Evolutionary conservation across 352 stramenopile species (phyloP), one percentile per base, ranked within the genome.

Genomic region (Phytophthora hibernalis): DNA sequence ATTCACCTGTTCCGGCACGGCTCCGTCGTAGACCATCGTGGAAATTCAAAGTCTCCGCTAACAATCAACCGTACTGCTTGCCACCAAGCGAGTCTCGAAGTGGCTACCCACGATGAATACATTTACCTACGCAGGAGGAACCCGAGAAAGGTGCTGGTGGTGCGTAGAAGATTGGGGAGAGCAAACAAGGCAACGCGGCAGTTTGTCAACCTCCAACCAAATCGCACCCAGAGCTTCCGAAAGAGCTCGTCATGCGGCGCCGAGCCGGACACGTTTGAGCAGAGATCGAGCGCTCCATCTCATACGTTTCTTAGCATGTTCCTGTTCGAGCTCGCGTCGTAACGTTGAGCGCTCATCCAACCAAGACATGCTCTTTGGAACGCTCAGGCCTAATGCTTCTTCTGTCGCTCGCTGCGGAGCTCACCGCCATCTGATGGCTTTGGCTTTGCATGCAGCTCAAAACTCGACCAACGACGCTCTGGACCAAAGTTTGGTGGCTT

Each of bases 81-180:
- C 49, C 11, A 61, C 52, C 33, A 50, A 51, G 69, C 53, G 68
- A 73, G 54, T 71, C 40, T 64, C 44, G 22, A 77, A 77, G 53
- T 76, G 68, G 56, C 62, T 68, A 18, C 58, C 30, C 1, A 28
- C 54, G 51, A 50, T 55, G 42, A 47, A 40, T 38, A 49, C 33
- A 15, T 35, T n/a, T 21, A 33, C 35, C 18, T 31, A 33, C 10
- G 21, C 24, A 38, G 61, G 49, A 60, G 54, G 54, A 31, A 20
- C 38, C 31, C 18, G 45, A 48, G 38, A 53, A 30, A 31, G 16
- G 26, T 16, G 26, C 7, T 50, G 51, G 37, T 40, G 11, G 62
- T 71, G 44, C 55, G 1, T 2, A 9, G 5, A 38, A 66, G 58
- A 68, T 71, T 44, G 56, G 35, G 12, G 37, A 58, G 21, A 24